Conservation (phyloP, 768 basidiomycete genomes). For the Agaricus sinodeliciosus region DNA sequence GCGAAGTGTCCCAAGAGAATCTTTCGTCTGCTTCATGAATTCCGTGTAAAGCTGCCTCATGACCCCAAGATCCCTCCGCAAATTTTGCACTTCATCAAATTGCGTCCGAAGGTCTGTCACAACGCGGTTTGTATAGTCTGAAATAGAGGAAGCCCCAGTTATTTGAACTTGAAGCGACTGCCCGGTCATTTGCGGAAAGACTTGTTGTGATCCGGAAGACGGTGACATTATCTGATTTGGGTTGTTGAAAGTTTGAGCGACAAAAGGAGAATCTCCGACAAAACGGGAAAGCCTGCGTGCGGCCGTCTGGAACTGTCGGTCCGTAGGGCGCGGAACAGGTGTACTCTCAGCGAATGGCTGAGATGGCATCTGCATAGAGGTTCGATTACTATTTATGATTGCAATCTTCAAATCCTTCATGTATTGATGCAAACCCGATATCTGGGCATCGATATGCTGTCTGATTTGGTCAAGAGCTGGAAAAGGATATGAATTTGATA, state of each 20-base stretch:
- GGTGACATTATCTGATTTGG: constrained; percentile 18
- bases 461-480: constrained; percentile 97
- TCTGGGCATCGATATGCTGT: constrained; percentile 93
- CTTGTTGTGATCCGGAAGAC: constrained; percentile 20
- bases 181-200: constrained; percentile 62
- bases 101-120: constrained; percentile 84
- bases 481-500: constrained; percentile 8
- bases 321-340: constrained; percentile 64
- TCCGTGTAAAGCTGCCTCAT: constrained; percentile 95
- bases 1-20: constrained; percentile 69
- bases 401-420: constrained; percentile 79
- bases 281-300: constrained; percentile 73
- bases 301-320: constrained; percentile 65
- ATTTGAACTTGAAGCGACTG: constrained; percentile 63
- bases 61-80: constrained; percentile 87
- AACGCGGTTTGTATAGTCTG: constrained; percentile 67
- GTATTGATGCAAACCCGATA: constrained; percentile 77
- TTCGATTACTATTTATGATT: constrained; percentile 49
- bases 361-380: constrained; percentile 38
- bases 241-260: constrained; percentile 19
- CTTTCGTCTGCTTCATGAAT: constrained; percentile 89
- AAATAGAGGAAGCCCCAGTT: constrained; percentile 69
- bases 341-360: constrained; percentile 62
- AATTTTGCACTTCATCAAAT: constrained; percentile 90
- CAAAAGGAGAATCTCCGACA: constrained; percentile 36